Conservation (phyloP, 2,329 filamentous ascomycete species). For the Colletotrichum costaricense region DNA sequence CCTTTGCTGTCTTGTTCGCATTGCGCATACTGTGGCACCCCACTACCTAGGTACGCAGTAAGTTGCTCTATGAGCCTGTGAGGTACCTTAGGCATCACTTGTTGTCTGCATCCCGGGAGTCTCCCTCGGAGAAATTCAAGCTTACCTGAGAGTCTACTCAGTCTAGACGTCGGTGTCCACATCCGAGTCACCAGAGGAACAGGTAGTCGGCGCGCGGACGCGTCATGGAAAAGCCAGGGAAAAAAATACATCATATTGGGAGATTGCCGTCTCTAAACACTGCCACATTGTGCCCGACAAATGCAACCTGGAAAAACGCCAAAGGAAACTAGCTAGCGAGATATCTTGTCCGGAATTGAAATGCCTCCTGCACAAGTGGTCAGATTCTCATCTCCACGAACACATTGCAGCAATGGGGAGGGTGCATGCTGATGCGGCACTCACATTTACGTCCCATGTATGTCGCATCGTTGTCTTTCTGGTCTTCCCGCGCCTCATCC, state of each 20-base stretch:
- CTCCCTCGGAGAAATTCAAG: not conserved
- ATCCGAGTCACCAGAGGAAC: not conserved
- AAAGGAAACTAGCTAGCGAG: not conserved
- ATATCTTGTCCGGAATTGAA: conserved; percentile 3
- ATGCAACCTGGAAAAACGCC: conserved; percentile 25
- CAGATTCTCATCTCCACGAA: not conserved
- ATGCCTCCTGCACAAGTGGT: conserved; percentile 21
- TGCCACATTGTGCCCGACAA: conserved; percentile 20
- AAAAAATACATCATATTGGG: conserved; percentile 18
- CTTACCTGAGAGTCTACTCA: no score
- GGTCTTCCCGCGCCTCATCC: conserved; percentile 89
- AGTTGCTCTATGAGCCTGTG: not conserved
- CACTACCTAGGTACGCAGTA: no score
- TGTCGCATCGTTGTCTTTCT: conserved; percentile 83
- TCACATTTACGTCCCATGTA: conserved; percentile 56
- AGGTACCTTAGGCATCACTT: not conserved
- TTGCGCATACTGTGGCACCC: not conserved
- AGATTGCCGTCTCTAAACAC: conserved; percentile 28
- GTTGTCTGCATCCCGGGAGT: not conserved
- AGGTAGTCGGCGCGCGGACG: conserved; percentile 4
- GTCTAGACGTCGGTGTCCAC: not conserved
- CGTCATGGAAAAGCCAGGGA: conserved; percentile 22
- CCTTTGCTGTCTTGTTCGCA: not conserved
- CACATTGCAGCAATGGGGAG: not conserved
- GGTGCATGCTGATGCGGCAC: conserved; percentile 18